phyloP scores from a whole-genome alignment of 1,284 basidiomycete genomes.

The Pholiota adiposa region DNA sequence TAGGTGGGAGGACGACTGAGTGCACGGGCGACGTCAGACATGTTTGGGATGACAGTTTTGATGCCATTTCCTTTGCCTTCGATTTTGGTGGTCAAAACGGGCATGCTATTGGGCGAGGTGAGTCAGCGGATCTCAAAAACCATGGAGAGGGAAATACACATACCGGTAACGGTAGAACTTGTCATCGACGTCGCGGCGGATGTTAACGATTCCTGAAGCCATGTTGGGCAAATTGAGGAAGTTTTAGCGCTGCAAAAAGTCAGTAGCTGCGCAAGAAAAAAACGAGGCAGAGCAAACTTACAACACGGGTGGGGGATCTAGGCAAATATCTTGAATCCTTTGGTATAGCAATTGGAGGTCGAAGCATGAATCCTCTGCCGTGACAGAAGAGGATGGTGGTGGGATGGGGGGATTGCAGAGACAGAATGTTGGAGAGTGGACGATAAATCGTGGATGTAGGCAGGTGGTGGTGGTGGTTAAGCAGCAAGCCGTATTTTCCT shows the following conservation, averaged over 20 bases:
- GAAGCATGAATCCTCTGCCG: slow-evolving; percentile 89
- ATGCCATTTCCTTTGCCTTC: slow-evolving; percentile 99
- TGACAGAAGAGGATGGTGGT: slow-evolving; percentile 63
- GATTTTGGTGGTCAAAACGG: slow-evolving; percentile 92
- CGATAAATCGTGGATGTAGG: slow-evolving; percentile 27
- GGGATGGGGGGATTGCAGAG: slow-evolving; percentile 47
- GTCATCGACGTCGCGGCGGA: slow-evolving; percentile 98
- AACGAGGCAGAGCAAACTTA: slow-evolving; percentile 37
- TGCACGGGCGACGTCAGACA: slow-evolving; percentile 97
- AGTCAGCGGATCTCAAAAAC: slow-evolving; percentile 3
- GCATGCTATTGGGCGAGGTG: slow-evolving; percentile 70
- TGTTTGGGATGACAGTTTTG: slow-evolving; percentile 98
- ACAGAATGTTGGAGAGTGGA: slow-evolving; percentile 64
- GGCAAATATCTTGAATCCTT: slow-evolving; percentile 66
- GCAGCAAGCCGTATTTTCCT: slow-evolving; percentile 25
- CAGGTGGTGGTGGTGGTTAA: slow-evolving; percentile 32
- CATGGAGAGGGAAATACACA: slow-evolving; percentile 31
- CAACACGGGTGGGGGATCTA: slow-evolving; percentile 60
- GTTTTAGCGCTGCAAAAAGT: slow-evolving; percentile 55
- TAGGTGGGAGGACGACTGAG: slow-evolving; percentile 95
- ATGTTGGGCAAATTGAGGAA: slow-evolving; percentile 64
- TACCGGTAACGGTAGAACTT: slow-evolving; percentile 90
- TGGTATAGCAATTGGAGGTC: slow-evolving; percentile 75
- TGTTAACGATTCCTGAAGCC: slow-evolving; percentile 91
- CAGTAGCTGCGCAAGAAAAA: background rate